Evolutionary conservation across 768 basidiomycete genomes (phyloP).

Genomic region (Lentinus brumalis): DNA sequence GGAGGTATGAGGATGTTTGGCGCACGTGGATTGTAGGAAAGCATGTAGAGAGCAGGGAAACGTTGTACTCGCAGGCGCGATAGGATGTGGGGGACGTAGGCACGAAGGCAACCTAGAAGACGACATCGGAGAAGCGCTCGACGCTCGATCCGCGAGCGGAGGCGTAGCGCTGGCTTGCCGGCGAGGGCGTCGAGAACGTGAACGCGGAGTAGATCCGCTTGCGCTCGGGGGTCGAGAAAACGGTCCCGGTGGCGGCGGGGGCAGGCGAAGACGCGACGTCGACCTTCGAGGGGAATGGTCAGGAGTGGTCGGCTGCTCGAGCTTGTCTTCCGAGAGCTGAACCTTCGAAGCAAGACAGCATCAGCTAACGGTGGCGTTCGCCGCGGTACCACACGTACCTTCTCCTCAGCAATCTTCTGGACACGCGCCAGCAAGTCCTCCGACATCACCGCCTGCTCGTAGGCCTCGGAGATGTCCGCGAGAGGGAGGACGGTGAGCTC

Average conservation of each 20-base stretch:
- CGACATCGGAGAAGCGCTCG: slow-evolving; percentile 23
- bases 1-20: background rate
- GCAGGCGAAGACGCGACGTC: slow-evolving; percentile 31
- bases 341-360: slow-evolving; percentile 1
- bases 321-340: background rate
- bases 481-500: slow-evolving; percentile 78
- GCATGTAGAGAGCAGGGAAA: background rate
- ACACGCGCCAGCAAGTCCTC: slow-evolving; percentile 10
- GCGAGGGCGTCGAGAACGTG: slow-evolving; percentile 77
- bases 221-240: slow-evolving; percentile 76
- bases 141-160: slow-evolving; percentile 24
- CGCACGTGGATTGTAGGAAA: background rate
- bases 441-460: slow-evolving; percentile 40
- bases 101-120: background rate
- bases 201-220: slow-evolving; percentile 73
- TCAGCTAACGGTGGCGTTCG: background rate
- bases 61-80: background rate
- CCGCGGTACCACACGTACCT: background rate
- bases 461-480: slow-evolving; percentile 75
- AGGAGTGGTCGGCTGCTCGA: slow-evolving; percentile 13
- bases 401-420: slow-evolving; percentile 1
- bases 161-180: slow-evolving; percentile 54
- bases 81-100: background rate
- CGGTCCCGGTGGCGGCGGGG: slow-evolving; percentile 30
- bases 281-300: background rate